Evolutionary conservation across 306 rosid species (phyloP).

Genomic region (Begonia loranthoides): DNA sequence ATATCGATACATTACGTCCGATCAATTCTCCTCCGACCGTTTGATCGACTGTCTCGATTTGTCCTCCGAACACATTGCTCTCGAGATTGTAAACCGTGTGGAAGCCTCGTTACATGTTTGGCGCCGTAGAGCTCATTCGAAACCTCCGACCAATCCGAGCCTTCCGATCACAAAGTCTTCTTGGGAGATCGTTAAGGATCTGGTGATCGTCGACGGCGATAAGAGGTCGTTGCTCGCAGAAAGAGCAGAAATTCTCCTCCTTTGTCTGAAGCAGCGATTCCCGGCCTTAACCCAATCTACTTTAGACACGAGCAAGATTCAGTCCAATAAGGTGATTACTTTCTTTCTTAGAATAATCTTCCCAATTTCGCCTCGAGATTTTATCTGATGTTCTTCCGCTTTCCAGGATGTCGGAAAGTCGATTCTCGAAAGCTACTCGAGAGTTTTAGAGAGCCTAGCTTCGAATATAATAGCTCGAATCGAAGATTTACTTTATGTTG

Average conservation of each 20-base stretch:
- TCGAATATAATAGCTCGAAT: slow-evolving; percentile 81
- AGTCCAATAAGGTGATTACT: slow-evolving; percentile 56
- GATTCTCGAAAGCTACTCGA: slow-evolving; percentile 84
- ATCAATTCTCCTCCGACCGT: slow-evolving; percentile 62
- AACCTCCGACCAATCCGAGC: slow-evolving; percentile 30
- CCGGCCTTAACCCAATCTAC: slow-evolving; percentile 83
- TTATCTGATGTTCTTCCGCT: slow-evolving; percentile 1
- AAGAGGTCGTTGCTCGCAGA: slow-evolving; percentile 77
- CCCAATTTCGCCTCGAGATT: neutral
- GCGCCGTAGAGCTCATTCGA: slow-evolving; percentile 66
- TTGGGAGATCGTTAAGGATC: slow-evolving; percentile 86
- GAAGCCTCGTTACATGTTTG: slow-evolving; percentile 79
- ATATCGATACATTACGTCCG: slow-evolving; percentile 75
- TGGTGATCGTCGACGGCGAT: slow-evolving; percentile 71
- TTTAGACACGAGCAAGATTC: slow-evolving; percentile 84
- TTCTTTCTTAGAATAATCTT: neutral
- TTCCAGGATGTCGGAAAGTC: slow-evolving; percentile 95
- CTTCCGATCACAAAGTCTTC: slow-evolving; percentile 80
- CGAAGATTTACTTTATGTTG: slow-evolving; percentile 73
- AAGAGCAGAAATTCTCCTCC: slow-evolving; percentile 68
- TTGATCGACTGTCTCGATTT: slow-evolving; percentile 80
- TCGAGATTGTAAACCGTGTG: slow-evolving; percentile 79
- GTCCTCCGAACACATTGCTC: slow-evolving; percentile 87
- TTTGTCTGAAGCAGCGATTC: slow-evolving; percentile 69
- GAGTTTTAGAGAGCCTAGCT: slow-evolving; percentile 88